Base-by-base conservation (phyloP, 1,284 basidiomycete species). In the Volvariella volvacea region DNA sequence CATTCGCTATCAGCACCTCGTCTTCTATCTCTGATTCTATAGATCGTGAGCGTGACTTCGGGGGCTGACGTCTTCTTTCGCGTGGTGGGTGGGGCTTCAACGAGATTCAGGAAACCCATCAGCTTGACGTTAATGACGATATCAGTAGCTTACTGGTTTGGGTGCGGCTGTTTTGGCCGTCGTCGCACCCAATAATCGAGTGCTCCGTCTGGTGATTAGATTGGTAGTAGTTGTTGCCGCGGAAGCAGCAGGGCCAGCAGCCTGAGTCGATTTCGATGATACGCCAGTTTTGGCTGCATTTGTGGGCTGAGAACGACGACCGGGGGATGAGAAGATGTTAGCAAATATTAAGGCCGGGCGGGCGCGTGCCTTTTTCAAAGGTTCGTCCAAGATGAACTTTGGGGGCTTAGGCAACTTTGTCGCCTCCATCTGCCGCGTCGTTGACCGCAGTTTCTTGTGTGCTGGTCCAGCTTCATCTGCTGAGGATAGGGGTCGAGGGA, bases 301-400 rank as follows among this genome's bases (percentile, higher is more conserved):
- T 61, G 76, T 70, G 61, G 73, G 69, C 83, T 86, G 80, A 65
- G 76, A 73, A 76, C 71, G 74, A 75, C 78, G 78, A 73, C 75
- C 74, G 63, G 76, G 72, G 69, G 77, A 81, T 84, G 82, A 86
- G 81, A 84, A 82, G 71, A 82, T 72, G 70, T 83, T 83, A 81
- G 79, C 71, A 77, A 80, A 76, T 67, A 74, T 80, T 74, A 83
- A 73, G 73, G 75, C 80, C 78, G 76, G 80, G 76, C 78, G 81
- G 73, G 76, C 75, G 78, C 81, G 76, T 84, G 80, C 84, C 83
- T 88, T 88, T 83, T 84, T 86, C 70, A 72, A 68, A 62, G 76
- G 73, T 62, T 83, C 80, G 64, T 83, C 80, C 55, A 69, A 62
- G 62, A 63, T 62, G 57, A 71, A 58, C 68, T 83, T 86, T 56